Conservation (phyloP, 306 rosid species). For the Chamaecrista fasciculata region DNA sequence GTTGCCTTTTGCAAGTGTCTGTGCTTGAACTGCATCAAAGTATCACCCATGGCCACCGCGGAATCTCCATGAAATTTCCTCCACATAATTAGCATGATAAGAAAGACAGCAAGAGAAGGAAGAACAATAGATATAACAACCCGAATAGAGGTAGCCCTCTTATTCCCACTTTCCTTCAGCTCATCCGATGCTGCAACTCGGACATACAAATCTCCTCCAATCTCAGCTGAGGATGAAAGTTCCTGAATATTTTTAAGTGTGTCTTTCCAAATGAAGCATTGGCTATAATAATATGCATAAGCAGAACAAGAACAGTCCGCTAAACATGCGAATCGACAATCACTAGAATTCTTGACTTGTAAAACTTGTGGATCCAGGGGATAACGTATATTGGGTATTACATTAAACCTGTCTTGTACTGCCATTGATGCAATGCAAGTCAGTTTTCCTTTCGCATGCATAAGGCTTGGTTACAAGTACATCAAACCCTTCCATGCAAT, state of each 20-base stretch:
- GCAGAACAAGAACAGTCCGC: slow-evolving; percentile 30
- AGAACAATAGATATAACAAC: neutral
- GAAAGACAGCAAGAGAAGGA: neutral
- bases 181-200: slow-evolving; percentile 16
- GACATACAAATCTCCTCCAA: slow-evolving; percentile 15
- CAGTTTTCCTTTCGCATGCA: neutral
- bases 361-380: neutral
- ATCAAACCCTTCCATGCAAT: neutral
- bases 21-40: slow-evolving; percentile 31
- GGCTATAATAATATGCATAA: slow-evolving; percentile 16
- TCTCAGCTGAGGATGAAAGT: neutral
- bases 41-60: slow-evolving; percentile 24
- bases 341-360: neutral
- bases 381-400: neutral
- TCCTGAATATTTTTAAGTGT: neutral
- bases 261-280: slow-evolving; percentile 26
- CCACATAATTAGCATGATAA: neutral
- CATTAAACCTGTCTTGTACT: neutral
- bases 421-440: neutral
- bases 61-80: neutral
- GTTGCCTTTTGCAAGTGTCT: slow-evolving; percentile 35
- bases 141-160: neutral
- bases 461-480: too few species aligned
- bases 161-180: neutral
- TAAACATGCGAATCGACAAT: slow-evolving; percentile 9